Evolutionary conservation across 1,284 basidiomycete genomes (phyloP).

Genomic region (Cutaneotrichosporon sp.): DNA sequence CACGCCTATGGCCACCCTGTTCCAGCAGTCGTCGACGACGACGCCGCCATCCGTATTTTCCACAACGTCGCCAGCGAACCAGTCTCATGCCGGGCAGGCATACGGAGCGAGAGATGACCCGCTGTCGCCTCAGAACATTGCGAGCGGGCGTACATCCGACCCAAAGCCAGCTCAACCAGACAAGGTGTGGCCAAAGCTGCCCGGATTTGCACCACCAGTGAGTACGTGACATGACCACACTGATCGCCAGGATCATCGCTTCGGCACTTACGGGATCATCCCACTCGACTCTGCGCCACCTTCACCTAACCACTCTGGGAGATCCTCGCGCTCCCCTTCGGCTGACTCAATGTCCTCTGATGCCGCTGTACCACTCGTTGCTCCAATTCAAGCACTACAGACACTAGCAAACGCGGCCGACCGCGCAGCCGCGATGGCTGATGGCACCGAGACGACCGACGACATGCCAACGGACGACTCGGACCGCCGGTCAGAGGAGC

Average conservation of each 20-base stretch:
- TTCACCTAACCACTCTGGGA: slow-evolving; percentile 53
- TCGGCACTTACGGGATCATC: slow-evolving; percentile 81
- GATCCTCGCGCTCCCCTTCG: slow-evolving; percentile 61
- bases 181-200: slow-evolving; percentile 69
- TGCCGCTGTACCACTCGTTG: slow-evolving; percentile 59
- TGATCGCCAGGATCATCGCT: slow-evolving; percentile 69
- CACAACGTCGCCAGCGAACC: slow-evolving; percentile 11
- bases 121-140: slow-evolving; percentile 38
- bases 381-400: slow-evolving; percentile 88
- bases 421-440: slow-evolving; percentile 64
- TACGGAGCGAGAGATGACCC: background rate
- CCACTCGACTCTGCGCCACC: slow-evolving; percentile 62
- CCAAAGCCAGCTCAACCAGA: background rate
- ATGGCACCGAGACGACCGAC: slow-evolving; percentile 16
- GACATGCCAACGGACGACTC: slow-evolving; percentile 9
- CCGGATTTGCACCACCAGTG: slow-evolving; percentile 84
- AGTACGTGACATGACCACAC: slow-evolving; percentile 28
- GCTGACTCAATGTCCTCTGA: slow-evolving; percentile 80
- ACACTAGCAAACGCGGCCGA: slow-evolving; percentile 89
- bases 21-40: slow-evolving; percentile 28
- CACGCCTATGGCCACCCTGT: slow-evolving; percentile 37
- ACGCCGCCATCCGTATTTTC: slow-evolving; percentile 35
- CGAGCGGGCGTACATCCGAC: slow-evolving; percentile 26
- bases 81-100: background rate
- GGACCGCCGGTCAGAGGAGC: background rate